Conservation (phyloP, 2,329 filamentous ascomycete genomes). For the Dothistroma septosporum region DNA sequence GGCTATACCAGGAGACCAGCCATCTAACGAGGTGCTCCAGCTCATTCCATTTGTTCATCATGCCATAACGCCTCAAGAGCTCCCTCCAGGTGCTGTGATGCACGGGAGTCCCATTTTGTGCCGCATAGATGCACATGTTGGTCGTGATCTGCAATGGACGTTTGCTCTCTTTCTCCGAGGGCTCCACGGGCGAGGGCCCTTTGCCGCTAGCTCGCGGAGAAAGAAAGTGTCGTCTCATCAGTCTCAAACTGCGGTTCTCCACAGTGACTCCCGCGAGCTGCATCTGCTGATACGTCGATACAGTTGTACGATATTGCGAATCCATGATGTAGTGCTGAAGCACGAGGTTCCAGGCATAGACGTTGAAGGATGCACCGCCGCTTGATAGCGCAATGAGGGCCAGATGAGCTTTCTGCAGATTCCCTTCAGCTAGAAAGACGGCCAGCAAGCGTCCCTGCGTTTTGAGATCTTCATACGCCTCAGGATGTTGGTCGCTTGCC, state of each 20-base stretch:
- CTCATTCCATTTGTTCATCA: conserved; percentile 50
- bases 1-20: conserved; percentile 40
- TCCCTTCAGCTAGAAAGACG: conserved; percentile 48
- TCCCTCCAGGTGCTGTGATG: conserved; percentile 53
- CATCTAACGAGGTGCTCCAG: conserved; percentile 50
- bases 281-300: conserved; percentile 49
- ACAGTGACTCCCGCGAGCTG: conserved; percentile 42
- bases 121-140: conserved; percentile 43
- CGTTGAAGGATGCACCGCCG: conserved; percentile 27
- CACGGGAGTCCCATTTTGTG: conserved; percentile 32
- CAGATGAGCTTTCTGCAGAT: conserved; percentile 52
- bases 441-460: conserved; percentile 54
- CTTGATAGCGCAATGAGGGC: conserved; percentile 53
- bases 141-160: conserved; percentile 46
- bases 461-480: conserved; percentile 54
- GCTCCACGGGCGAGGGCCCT: conserved; percentile 24
- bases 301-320: conserved; percentile 27
- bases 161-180: conserved; percentile 13
- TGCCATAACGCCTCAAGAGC: conserved; percentile 57
- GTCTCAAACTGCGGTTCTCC: conserved; percentile 42
- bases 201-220: conserved; percentile 38
- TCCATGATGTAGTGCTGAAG: conserved; percentile 40
- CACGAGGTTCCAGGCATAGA: conserved; percentile 46
- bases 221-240: conserved; percentile 41
- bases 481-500: conserved; percentile 61